A percentile compares a stretch with the other conserved stretches of the same genome.
Evolutionary conservation across 345 rosid genomes (phyloP).

Genomic region (Draba incana): DNA sequence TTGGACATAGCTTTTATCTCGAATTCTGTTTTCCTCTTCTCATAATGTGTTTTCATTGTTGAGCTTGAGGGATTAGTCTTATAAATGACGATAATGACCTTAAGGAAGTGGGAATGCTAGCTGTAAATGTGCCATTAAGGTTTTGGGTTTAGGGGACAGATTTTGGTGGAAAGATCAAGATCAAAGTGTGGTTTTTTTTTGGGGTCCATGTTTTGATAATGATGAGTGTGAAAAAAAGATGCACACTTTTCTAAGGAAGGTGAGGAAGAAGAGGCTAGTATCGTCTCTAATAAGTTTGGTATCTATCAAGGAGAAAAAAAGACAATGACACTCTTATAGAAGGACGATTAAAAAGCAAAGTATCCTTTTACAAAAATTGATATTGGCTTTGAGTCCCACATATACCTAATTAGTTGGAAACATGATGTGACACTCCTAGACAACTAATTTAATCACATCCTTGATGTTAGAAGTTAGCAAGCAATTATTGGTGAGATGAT

Average conservation of each 20-base stretch:
- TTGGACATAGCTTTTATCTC: slow-evolving; percentile 26
- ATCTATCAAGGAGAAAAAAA: slow-evolving; percentile 44
- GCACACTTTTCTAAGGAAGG: slow-evolving; percentile 39
- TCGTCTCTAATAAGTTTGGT: slow-evolving; percentile 55
- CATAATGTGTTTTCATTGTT: slow-evolving; percentile 36
- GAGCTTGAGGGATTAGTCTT: slow-evolving; percentile 33
- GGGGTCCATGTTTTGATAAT: slow-evolving; percentile 55
- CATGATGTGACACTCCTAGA: slow-evolving; percentile 42
- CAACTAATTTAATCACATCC: slow-evolving; percentile 32
- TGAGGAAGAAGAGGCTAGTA: slow-evolving; percentile 38
- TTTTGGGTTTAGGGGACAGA: slow-evolving; percentile 43
- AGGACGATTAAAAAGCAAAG: slow-evolving; percentile 42
- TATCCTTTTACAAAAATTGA: slow-evolving; percentile 41
- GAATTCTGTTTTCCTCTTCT: slow-evolving; percentile 28
- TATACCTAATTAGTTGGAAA: slow-evolving; percentile 49
- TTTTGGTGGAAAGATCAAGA: slow-evolving; percentile 46
- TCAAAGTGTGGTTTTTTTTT: slow-evolving; percentile 38
- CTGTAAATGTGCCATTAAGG: slow-evolving; percentile 54
- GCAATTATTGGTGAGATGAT: slow-evolving; percentile 40
- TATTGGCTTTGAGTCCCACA: slow-evolving; percentile 43
- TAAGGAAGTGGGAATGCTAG: slow-evolving; percentile 49
- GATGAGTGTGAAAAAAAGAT: slow-evolving; percentile 38
- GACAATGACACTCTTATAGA: slow-evolving; percentile 41
- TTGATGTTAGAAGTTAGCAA: slow-evolving; percentile 31
- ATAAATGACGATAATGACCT: slow-evolving; percentile 44